Base-by-base conservation (phyloP, 768 basidiomycete species). In the Glaciozyma antarctica region DNA sequence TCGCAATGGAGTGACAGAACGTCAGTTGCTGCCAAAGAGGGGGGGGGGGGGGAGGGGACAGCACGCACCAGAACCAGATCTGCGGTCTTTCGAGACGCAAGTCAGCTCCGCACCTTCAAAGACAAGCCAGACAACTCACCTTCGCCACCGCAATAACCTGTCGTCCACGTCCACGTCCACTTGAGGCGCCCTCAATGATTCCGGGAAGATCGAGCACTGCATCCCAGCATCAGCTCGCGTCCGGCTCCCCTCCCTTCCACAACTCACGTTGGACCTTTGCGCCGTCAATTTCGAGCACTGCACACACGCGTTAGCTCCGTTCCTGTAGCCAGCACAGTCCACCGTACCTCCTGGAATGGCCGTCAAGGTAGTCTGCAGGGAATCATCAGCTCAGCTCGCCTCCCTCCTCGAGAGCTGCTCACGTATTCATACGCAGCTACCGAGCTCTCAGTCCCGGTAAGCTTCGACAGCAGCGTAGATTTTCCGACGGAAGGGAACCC, bases 401-500 rank as follows among this genome's bases (percentile, higher is more conserved):
- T 21, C 21, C 24, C 16, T 2, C 21, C n/a, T 24, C n/a, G 21
- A 24, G 38, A n/a, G 45, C 24, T 22, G 28, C 90, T 94, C 4
- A 92, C 95, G 77, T 95, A 97, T 76, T 97, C 93, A 74, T 95
- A 97, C 16, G 90, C 88, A 19, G 93, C 95, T 0, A 88, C 79
- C 73, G 87, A 87, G 6, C 88, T 91, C 52, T 83, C 84, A 0
- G 95, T 99, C 70, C 92, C 86, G 0, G 95, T 99, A 64, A 86
- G 84, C 79, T 93, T 97, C 75, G 84, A 86, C 32, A 98, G 80
- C 43, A 98, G 81, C 1, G 95, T 98, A 13, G 90, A 94, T 85
- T 97, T 81, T 74, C 93, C 94, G 55, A 95, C 91, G 8, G 92
- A 94, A 0, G 93, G 94, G 77, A 97, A 95, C 13, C 94, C 93